phyloP scores from a whole-genome alignment of 2,329 filamentous ascomycete species.

The Xylariaceae sp. region DNA sequence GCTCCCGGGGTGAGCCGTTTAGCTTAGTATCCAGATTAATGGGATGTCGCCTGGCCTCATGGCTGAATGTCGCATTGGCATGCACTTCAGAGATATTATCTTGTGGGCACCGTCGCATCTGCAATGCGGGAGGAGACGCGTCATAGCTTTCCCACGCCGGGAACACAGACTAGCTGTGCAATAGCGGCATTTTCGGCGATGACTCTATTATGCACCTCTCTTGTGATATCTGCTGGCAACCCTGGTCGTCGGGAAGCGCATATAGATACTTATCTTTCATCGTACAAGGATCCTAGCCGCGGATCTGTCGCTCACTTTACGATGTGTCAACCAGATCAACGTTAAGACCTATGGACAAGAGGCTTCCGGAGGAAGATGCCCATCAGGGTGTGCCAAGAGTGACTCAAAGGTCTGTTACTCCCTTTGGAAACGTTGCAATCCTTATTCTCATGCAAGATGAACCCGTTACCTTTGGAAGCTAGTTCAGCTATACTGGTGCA shows the following conservation, averaged over 20 bases:
- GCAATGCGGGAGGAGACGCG: constrained; percentile 7
- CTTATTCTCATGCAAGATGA: constrained; percentile 1
- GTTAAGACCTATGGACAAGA: background rate
- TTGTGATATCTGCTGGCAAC: background rate
- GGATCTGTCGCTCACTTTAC: constrained; percentile 18
- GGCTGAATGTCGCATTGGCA: background rate
- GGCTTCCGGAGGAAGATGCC: constrained; percentile 17
- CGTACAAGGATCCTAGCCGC: background rate
- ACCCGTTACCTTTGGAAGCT: constrained; percentile 2
- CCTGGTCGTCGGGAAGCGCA: background rate
- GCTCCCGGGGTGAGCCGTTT: too few species aligned
- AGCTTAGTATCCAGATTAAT: background rate
- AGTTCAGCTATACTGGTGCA: background rate
- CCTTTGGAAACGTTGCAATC: constrained; percentile 6
- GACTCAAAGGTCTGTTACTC: constrained; percentile 1
- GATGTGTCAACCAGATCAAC: constrained; percentile 1
- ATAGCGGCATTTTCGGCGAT: background rate
- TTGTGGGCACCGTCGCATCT: constrained; percentile 3
- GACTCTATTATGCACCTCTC: background rate
- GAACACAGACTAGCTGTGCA: background rate
- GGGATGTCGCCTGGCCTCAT: constrained; percentile 3
- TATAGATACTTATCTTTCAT: background rate
- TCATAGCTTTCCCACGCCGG: background rate
- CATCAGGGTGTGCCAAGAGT: constrained; percentile 18
- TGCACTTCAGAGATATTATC: constrained; percentile 1